Base-by-base conservation (phyloP, 371 early-diverging fungal species). In the Aphelidium insulamus region DNA sequence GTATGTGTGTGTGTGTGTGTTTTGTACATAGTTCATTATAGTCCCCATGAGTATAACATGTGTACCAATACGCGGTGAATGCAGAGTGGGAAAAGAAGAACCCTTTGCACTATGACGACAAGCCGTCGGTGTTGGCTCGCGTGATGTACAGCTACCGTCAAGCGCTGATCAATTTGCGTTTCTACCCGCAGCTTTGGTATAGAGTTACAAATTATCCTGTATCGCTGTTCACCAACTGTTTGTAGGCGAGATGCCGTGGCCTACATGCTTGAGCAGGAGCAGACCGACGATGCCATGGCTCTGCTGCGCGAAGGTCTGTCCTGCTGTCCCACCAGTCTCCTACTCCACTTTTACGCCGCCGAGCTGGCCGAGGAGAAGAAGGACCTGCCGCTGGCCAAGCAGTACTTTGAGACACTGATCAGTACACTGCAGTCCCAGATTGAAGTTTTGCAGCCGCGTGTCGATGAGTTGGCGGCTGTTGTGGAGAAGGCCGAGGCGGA, bases 151-250 rank as follows among this genome's bases (percentile, higher is more conserved):
- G 75, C 0, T 94, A 82, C 44, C 77, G 76, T 45, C 81, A 81
- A 40, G 80, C 86, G 0, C 62, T 85, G 35, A 49, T 78, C 42
- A 65, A 60, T 25, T 53, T 91, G 45, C 51, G 86, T 21, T 69
- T 69, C 35, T 90, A 75, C 44, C 91, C 91, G 0, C 87, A 91
- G 43, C 49, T 91, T 4, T 90, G 85, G 88, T 69, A 43, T 23
- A n/a, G n/a, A 35, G 40, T 40, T 39, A 17, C 16, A 4, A 12
- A 22, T 25, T 1, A 15, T 38, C 29, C 11, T 5, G 15, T 19
- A 40, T 16, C 38, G 8, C 10, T 37, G 16, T 40, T 9, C 3
- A 9, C 18, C n/a, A 7, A 38, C 21, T 39, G 22, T 63, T 39
- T 44, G 2, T 34, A 63, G 72, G 63, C 48, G 66, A 35, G 75